A percentile compares a stretch with the other conserved stretches of the same genome.
Evolutionary conservation across 257 asterid genomes (phyloP).

Genomic region (Solanum bulbocastanum): DNA sequence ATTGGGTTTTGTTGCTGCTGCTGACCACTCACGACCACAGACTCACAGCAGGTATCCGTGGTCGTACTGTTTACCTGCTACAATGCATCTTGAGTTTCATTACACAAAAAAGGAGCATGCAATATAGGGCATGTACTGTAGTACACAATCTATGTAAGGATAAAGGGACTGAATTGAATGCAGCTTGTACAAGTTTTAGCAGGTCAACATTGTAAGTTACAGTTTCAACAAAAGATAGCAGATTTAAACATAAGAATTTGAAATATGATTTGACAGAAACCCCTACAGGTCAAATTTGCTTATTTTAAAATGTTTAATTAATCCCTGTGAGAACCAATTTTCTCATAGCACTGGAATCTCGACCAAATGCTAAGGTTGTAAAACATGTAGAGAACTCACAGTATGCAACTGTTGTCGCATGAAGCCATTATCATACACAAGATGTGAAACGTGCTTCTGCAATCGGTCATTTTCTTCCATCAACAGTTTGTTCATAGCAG

Average conservation of each 20-base stretch:
- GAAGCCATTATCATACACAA: constrained; percentile 83
- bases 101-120: not conserved
- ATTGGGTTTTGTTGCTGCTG: constrained; percentile 82
- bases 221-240: not conserved
- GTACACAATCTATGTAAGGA: not conserved
- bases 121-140: not conserved
- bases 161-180: not conserved
- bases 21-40: constrained; percentile 90
- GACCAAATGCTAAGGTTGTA: not conserved
- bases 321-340: not conserved
- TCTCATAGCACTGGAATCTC: not conserved
- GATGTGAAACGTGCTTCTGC: constrained; percentile 80
- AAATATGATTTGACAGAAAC: not conserved
- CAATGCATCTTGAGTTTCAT: not conserved
- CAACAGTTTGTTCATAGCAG: constrained; percentile 86
- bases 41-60: constrained; percentile 91
- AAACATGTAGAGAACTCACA: constrained; percentile 27
- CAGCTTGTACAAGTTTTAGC: not conserved
- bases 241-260: not conserved
- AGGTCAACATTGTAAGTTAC: not conserved
- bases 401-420: constrained; percentile 70
- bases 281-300: not conserved
- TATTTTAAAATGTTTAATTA: not conserved
- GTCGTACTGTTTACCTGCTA: constrained; percentile 58
- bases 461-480: constrained; percentile 97